Conservation (phyloP, 139 green algal species). For the Chara braunii region DNA sequence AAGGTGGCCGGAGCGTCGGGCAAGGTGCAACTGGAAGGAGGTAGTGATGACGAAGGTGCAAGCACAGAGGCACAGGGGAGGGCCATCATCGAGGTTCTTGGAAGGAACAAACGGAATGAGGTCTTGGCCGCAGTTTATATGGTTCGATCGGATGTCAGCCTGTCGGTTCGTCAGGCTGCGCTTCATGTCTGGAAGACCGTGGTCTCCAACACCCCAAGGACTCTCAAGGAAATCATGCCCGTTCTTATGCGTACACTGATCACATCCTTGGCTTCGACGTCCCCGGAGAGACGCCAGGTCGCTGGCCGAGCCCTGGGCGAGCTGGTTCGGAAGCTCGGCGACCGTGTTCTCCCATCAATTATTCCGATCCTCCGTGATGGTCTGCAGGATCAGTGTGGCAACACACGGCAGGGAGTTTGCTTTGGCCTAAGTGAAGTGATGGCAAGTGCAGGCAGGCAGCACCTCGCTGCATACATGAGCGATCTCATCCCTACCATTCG, state of each 20-base stretch:
- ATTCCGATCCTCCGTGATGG: constrained; percentile 72
- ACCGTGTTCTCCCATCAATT: constrained; percentile 78
- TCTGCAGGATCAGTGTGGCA: constrained; percentile 38
- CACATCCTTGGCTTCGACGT: constrained; percentile 50
- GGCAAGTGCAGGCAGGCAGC: constrained; percentile 61
- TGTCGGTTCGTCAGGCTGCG: constrained; percentile 60
- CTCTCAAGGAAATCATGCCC: constrained; percentile 74
- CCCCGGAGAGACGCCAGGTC: constrained; percentile 39
- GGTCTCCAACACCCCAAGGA: constrained; percentile 91
- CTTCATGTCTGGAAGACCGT: constrained; percentile 87
- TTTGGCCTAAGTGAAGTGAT: constrained; percentile 66
- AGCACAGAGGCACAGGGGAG: constrained; percentile 71
- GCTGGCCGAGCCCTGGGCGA: constrained; percentile 80
- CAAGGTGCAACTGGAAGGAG: constrained; percentile 73
- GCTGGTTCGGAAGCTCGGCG: constrained; percentile 93
- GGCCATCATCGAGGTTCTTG: constrained; percentile 70
- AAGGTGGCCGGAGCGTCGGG: constrained; percentile 79
- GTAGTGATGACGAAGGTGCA: constrained; percentile 81
- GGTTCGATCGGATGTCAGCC: constrained; percentile 45
- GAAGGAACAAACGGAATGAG: constrained; percentile 57
- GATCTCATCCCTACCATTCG: constrained; percentile 76
- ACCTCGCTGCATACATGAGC: constrained; percentile 74
- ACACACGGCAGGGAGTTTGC: constrained; percentile 47
- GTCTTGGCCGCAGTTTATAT: constrained; percentile 83
- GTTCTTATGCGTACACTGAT: constrained; percentile 56